Percentiles rank a stretch among this genome's conserved stretches.
These are phyloP conservation scores for Aspergillus ibericus DNA, from an alignment of 2,329 filamentous ascomycete genomes.

Conservation along the genomic window DNA sequence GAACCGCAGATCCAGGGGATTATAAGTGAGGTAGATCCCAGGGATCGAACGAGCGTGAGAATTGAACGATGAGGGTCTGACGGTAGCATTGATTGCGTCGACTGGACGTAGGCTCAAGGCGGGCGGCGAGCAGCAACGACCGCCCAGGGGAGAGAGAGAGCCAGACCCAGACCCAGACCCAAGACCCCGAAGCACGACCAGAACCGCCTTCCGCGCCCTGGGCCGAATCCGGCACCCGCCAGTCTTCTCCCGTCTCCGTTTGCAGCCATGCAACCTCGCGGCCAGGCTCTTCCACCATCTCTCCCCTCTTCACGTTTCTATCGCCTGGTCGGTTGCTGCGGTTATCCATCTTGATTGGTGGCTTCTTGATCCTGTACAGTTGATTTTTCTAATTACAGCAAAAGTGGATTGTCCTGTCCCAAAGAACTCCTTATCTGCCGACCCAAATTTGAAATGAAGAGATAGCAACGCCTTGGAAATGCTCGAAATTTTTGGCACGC, in stretches of 20 bases:
- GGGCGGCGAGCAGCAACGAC: background rate
- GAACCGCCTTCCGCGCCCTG: constrained; percentile 4
- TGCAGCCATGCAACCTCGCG: constrained; percentile 19
- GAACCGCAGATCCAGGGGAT: constrained; percentile 5
- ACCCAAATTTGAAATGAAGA: background rate
- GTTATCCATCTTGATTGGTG: constrained; percentile 6
- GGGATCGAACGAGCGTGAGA: background rate
- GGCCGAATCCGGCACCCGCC: constrained; percentile 15
- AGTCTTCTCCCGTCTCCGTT: constrained; percentile 17
- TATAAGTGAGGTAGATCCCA: background rate
- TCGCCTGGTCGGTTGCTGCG: background rate
- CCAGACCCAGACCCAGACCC: too few species aligned
- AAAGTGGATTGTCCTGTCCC: constrained; percentile 2
- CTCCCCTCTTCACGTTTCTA: background rate
- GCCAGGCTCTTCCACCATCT: background rate
- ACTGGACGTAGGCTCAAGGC: constrained; percentile 2
- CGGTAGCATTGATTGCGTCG: constrained; percentile 6
- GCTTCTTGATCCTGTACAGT: background rate
- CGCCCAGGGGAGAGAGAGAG: too few species aligned
- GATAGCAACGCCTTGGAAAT: background rate
- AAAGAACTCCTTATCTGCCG: constrained; percentile 1
- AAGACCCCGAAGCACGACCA: background rate
- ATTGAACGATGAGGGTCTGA: constrained; percentile 3
- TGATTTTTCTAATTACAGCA: constrained; percentile 18
- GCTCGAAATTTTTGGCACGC: constrained; percentile 1